phyloP scores from a whole-genome alignment of 139 green algal species.

The Picochlorum costavermella region DNA sequence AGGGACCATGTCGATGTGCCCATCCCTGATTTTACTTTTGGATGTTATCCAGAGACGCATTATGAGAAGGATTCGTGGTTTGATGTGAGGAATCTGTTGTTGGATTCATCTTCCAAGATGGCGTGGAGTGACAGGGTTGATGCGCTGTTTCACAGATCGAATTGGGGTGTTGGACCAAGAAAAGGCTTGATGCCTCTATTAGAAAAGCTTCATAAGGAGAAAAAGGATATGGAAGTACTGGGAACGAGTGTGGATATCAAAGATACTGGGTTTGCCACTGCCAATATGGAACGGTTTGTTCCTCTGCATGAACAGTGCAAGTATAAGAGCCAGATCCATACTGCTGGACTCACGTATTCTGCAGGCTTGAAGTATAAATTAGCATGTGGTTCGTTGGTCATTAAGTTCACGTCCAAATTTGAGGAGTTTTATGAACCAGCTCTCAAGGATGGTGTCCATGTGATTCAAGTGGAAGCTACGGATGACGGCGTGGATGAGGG shows the following conservation, averaged over 20 bases:
- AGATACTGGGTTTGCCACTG: constrained; percentile 23
- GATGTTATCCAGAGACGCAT: constrained; percentile 28
- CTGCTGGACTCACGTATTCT: constrained; percentile 27
- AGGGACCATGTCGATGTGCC: constrained; percentile 22
- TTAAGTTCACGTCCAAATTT: constrained; percentile 22
- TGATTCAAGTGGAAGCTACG: constrained; percentile 13
- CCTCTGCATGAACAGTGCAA: constrained; percentile 26
- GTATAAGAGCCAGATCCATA: constrained; percentile 28
- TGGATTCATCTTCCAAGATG: constrained; percentile 14
- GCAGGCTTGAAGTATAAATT: constrained; percentile 35
- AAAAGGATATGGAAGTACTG: constrained; percentile 7
- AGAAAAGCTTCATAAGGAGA: constrained; percentile 2
- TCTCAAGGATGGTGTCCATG: constrained; percentile 18
- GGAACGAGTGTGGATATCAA: constrained; percentile 18
- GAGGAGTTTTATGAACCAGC: constrained; percentile 34
- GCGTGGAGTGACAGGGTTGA: constrained; percentile 18
- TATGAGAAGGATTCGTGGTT: constrained; percentile 29
- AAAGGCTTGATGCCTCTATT: constrained; percentile 24
- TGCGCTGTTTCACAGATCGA: constrained; percentile 19
- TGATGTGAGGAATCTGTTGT: constrained; percentile 15
- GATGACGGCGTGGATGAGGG: constrained; percentile 14
- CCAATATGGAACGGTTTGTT: constrained; percentile 17
- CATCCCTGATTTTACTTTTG: constrained; percentile 30
- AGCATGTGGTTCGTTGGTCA: constrained; percentile 26
- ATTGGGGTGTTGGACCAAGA: constrained; percentile 29